Conservation (phyloP, 1,284 basidiomycete genomes). For the Grifola frondosa region DNA sequence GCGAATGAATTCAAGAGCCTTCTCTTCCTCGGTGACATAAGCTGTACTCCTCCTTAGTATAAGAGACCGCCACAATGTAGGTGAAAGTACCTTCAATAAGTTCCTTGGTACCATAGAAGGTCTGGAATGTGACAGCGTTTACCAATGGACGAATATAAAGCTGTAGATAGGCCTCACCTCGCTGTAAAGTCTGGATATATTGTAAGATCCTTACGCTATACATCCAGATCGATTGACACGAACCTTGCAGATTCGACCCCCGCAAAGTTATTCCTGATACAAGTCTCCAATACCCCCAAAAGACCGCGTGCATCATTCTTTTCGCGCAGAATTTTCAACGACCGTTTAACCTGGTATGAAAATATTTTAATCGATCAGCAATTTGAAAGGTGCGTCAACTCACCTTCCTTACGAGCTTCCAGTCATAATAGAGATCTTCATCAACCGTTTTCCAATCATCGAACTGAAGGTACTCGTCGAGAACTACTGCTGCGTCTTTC, state of each 20-base stretch:
- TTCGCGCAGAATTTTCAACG: constrained; percentile 60
- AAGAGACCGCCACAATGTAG: neutral
- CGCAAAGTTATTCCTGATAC: constrained; percentile 92
- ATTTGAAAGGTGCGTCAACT: neutral
- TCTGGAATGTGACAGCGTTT: constrained; percentile 46
- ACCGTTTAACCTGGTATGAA: constrained; percentile 55
- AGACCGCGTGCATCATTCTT: constrained; percentile 82
- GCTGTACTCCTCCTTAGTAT: constrained; percentile 38
- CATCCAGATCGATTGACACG: constrained; percentile 6
- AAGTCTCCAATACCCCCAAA: constrained; percentile 90
- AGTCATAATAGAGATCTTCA: constrained; percentile 89
- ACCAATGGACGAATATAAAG: constrained; percentile 3
- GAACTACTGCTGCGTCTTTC: constrained; percentile 76
- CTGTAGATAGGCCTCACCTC: constrained; percentile 52
- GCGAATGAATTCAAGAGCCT: constrained; percentile 73
- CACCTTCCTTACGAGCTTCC: constrained; percentile 78
- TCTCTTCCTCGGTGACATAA: constrained; percentile 80
- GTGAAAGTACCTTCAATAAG: constrained; percentile 73
- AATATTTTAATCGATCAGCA: neutral
- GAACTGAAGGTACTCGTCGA: constrained; percentile 84
- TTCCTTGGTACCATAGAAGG: constrained; percentile 86
- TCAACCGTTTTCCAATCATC: constrained; percentile 87
- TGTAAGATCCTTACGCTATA: constrained; percentile 6
- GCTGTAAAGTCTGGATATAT: constrained; percentile 70
- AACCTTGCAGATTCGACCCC: constrained; percentile 86